These are phyloP conservation scores for Lipomyces orientalis DNA, from an alignment of 805 yeast species.

Conservation along the genomic window DNA sequence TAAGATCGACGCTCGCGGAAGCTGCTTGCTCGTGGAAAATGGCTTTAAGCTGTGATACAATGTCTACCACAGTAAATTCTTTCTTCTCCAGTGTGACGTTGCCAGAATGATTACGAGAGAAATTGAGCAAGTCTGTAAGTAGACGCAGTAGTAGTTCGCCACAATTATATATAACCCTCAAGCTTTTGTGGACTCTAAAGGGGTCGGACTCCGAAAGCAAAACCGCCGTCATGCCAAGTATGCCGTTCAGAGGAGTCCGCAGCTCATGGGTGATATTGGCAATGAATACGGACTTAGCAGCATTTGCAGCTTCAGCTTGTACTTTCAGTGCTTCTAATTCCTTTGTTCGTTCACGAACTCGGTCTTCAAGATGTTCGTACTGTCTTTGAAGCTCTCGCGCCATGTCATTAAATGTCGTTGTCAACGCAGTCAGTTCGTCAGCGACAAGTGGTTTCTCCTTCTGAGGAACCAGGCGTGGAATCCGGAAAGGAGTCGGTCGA, in stretches of 20 bases:
- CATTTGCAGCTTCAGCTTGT: conserved; percentile 74
- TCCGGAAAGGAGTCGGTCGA: conserved; percentile 13
- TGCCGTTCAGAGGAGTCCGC: conserved; percentile 95
- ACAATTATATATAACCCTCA: conserved; percentile 83
- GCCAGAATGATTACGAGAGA: conserved; percentile 85
- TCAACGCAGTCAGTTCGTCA: conserved; percentile 87
- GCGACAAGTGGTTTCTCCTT: conserved; percentile 47
- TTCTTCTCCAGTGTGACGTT: conserved; percentile 81
- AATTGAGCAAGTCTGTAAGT: conserved; percentile 86
- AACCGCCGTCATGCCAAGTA: conserved; percentile 91
- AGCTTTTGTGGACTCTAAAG: conserved; percentile 70
- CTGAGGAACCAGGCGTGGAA: conserved; percentile 31
- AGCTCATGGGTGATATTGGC: conserved; percentile 95
- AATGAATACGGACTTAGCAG: conserved; percentile 91
- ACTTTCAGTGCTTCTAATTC: conserved; percentile 70
- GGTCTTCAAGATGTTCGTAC: conserved; percentile 81
- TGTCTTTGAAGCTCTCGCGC: conserved; percentile 84
- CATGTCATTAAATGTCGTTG: conserved; percentile 90
- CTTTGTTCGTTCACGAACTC: conserved; percentile 83
- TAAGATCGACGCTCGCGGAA: conserved; percentile 74
- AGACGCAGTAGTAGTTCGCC: conserved; percentile 90
- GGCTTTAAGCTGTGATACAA: conserved; percentile 81
- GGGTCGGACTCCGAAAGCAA: conserved; percentile 85
- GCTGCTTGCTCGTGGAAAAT: conserved; percentile 81
- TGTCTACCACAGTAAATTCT: conserved; percentile 77